Evolutionary conservation across 768 basidiomycete genomes (phyloP).

Genomic region (Xerocomellus dryophilus): DNA sequence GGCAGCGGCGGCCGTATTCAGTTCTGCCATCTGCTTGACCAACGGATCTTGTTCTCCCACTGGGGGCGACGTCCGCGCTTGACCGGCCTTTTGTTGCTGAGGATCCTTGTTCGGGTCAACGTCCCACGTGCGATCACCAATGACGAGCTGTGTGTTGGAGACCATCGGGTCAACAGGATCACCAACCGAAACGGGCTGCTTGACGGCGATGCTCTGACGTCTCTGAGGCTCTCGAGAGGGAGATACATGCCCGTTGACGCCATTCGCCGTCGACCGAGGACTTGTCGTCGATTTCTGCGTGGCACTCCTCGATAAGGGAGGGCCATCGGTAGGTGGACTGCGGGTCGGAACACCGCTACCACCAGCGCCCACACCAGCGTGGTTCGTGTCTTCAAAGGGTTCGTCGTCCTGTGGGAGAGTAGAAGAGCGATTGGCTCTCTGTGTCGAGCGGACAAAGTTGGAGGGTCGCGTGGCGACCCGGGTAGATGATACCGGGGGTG

Average conservation of each 20-base stretch:
- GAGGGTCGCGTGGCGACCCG: conserved; percentile 57
- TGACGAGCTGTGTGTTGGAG: conserved; percentile 56
- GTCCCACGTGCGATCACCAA: conserved; percentile 64
- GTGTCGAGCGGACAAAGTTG: conserved; percentile 45
- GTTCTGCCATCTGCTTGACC: conserved; percentile 60
- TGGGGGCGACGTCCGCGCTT: conserved; percentile 26
- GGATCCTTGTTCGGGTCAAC: conserved; percentile 67
- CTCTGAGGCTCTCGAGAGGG: conserved; percentile 24
- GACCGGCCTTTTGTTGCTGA: conserved; percentile 38
- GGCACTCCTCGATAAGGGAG: conserved; percentile 29
- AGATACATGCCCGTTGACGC: conserved; percentile 31
- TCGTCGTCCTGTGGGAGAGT: conserved; percentile 42
- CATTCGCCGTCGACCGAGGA: conserved; percentile 32
- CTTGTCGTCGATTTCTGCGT: conserved; percentile 29
- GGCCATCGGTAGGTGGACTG: conserved; percentile 34
- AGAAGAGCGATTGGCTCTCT: conserved; percentile 29
- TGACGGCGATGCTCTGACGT: conserved; percentile 27
- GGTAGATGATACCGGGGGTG: conserved; percentile 57
- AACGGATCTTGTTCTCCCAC: conserved; percentile 57
- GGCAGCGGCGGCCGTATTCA: conserved; percentile 34
- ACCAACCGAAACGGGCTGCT: conserved; percentile 35
- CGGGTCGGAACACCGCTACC: conserved; percentile 38
- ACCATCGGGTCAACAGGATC: conserved; percentile 64
- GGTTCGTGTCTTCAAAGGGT: conserved; percentile 46
- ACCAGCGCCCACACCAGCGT: conserved; percentile 70